Conservation (phyloP, 768 basidiomycete species). For the Calocera cornea region DNA sequence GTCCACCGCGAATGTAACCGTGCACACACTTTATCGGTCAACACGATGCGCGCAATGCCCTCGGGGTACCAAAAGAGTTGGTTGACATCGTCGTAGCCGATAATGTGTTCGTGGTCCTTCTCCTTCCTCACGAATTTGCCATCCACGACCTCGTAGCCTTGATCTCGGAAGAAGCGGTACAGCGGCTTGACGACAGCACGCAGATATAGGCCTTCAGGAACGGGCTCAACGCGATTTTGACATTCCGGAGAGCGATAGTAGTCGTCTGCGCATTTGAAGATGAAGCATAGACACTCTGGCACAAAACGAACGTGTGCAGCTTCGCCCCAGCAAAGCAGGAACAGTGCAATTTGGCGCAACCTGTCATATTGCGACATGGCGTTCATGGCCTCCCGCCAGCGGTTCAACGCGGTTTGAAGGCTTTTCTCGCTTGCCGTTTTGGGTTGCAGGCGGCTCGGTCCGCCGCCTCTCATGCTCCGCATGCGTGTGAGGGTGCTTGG, state of each 20-base stretch:
- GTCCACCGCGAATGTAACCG: slow-evolving; percentile 18
- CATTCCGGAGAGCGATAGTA: slow-evolving; percentile 99
- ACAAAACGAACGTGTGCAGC: slow-evolving; percentile 93
- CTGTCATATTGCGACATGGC: slow-evolving; percentile 98
- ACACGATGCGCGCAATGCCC: slow-evolving; percentile 81
- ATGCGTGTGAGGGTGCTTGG: slow-evolving; percentile 68
- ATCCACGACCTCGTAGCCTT: slow-evolving; percentile 92
- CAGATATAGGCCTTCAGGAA: slow-evolving; percentile 91
- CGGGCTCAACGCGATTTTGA: slow-evolving; percentile 79
- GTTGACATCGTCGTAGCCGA: slow-evolving; percentile 98
- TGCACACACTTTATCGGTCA: slow-evolving; percentile 64
- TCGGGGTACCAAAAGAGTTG: slow-evolving; percentile 99
- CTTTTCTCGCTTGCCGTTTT: slow-evolving; percentile 54
- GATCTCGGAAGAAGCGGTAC: slow-evolving; percentile 92
- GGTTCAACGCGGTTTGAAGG: slow-evolving; percentile 69
- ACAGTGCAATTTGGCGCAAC: slow-evolving; percentile 88
- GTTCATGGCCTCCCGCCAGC: slow-evolving; percentile 97
- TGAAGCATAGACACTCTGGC: slow-evolving; percentile 95
- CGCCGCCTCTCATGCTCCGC: slow-evolving; percentile 50
- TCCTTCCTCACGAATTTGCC: slow-evolving; percentile 90
- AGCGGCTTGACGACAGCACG: slow-evolving; percentile 82
- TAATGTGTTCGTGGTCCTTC: slow-evolving; percentile 82
- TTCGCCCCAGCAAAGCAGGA: slow-evolving; percentile 94
- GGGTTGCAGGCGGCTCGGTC: slow-evolving; percentile 33
- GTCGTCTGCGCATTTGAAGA: slow-evolving; percentile 99